Conservation (phyloP, 106 monocot species). For the Vanilla planifolia region DNA sequence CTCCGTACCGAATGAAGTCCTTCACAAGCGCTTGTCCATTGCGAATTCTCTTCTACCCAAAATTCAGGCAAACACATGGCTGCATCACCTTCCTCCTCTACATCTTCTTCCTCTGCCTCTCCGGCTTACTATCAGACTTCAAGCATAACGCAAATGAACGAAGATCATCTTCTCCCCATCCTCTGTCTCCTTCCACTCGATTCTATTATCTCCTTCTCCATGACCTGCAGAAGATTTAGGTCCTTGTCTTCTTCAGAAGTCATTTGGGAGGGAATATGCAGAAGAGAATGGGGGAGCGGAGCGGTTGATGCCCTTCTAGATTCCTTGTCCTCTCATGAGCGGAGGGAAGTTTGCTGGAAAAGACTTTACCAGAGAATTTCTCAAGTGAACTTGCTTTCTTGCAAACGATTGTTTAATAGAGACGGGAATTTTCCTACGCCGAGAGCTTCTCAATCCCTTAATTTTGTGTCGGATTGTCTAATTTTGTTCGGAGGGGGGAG, state of each 20-base stretch:
- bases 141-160: constrained; percentile 27
- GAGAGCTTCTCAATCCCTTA: constrained; percentile 83
- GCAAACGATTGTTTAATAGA: constrained; percentile 25
- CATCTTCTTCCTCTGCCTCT: constrained; percentile 10
- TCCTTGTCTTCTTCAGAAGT: constrained; percentile 40
- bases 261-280: constrained; percentile 67
- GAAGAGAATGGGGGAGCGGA: constrained; percentile 61
- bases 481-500: constrained; percentile 85
- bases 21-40: too few relatives aligned
- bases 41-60: too few relatives aligned
- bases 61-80: constrained; percentile 1
- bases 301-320: constrained; percentile 25
- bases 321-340: constrained; percentile 23
- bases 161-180: constrained; percentile 65
- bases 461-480: constrained; percentile 65
- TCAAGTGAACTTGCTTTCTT: constrained; percentile 41
- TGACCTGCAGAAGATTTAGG: constrained; percentile 61
- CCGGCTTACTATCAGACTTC: background rate
- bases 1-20: too few relatives aligned
- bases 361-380: constrained; percentile 54
- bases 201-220: constrained; percentile 70
- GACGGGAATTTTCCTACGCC: constrained; percentile 50
- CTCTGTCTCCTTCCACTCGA: constrained; percentile 67
- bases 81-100: constrained; percentile 1
- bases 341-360: constrained; percentile 33